Percentiles rank a stretch among this genome's conserved stretches.
Conservation (phyloP, 306 rosid genomes). For the Elaeagnus macrophylla region DNA sequence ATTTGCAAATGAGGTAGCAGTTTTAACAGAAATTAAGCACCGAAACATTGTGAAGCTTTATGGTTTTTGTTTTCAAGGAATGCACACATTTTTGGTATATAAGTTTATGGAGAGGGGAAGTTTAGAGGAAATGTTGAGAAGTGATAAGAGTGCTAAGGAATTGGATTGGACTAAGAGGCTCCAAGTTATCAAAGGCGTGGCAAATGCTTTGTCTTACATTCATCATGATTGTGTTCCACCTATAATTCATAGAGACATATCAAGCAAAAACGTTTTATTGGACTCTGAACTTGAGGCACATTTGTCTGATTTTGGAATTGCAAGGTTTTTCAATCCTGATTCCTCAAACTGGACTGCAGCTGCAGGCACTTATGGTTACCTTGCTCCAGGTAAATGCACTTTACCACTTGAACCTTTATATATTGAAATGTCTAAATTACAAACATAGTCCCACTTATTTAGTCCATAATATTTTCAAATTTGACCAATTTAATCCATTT, state of each 20-base stretch:
- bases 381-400: slow-evolving; percentile 19
- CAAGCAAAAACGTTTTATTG: slow-evolving; percentile 22
- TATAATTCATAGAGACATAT: slow-evolving; percentile 19
- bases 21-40: slow-evolving; percentile 15
- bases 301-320: slow-evolving; percentile 25
- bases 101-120: slow-evolving; percentile 22
- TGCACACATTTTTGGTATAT: slow-evolving; percentile 7
- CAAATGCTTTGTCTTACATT: slow-evolving; percentile 19
- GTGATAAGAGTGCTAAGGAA: slow-evolving; percentile 8
- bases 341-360: slow-evolving; percentile 19
- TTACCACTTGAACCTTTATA: neutral
- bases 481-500: too few relatives aligned
- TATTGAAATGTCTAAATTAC: neutral
- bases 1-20: slow-evolving; percentile 8
- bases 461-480: too few relatives aligned
- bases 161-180: slow-evolving; percentile 22
- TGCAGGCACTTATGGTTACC: slow-evolving; percentile 26
- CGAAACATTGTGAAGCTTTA: slow-evolving; percentile 18
- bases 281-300: slow-evolving; percentile 11
- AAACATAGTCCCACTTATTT: neutral
- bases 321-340: slow-evolving; percentile 14
- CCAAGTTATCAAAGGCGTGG: slow-evolving; percentile 9
- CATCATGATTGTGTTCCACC: slow-evolving; percentile 20
- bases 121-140: neutral
- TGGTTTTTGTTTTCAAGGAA: slow-evolving; percentile 13